Percentiles rank a stretch among this genome's conserved stretches.
phyloP scores from a whole-genome alignment of 2,329 filamentous ascomycete species.

The Falciphora oryzae region DNA sequence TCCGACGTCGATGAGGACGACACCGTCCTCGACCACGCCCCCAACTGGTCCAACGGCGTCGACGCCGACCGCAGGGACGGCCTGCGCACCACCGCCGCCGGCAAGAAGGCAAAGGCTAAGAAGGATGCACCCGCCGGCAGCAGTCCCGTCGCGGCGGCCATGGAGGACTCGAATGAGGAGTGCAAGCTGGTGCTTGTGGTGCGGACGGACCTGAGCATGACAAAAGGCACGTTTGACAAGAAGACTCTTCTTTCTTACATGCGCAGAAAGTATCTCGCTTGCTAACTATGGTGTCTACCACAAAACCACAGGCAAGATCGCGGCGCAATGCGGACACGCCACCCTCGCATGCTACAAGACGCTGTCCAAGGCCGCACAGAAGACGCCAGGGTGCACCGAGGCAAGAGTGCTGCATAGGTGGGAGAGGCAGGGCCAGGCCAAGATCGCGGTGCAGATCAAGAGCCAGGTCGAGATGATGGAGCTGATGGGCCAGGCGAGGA shows the following conservation, averaged over 20 bases:
- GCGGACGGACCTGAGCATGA: slow-evolving; percentile 93
- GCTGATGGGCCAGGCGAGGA: slow-evolving; percentile 71
- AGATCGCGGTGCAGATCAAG: slow-evolving; percentile 87
- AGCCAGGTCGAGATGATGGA: slow-evolving; percentile 74
- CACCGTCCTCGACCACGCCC: slow-evolving; percentile 60
- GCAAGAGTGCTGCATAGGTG: slow-evolving; percentile 69
- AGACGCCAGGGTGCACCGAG: slow-evolving; percentile 44
- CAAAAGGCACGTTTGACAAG: slow-evolving; percentile 62
- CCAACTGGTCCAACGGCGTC: slow-evolving; percentile 59
- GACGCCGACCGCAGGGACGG: slow-evolving; percentile 56
- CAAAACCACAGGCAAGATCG: slow-evolving; percentile 73
- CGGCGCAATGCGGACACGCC: slow-evolving; percentile 91
- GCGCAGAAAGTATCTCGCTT: too few relatives aligned
- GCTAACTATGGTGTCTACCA: not conserved
- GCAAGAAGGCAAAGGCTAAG: slow-evolving; percentile 23
- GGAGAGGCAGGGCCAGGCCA: slow-evolving; percentile 83
- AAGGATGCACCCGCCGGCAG: slow-evolving; percentile 24
- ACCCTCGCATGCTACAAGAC: slow-evolving; percentile 96
- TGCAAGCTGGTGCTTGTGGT: slow-evolving; percentile 94
- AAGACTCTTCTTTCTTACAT: not conserved
- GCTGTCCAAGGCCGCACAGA: slow-evolving; percentile 51
- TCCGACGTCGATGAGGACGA: slow-evolving; percentile 62
- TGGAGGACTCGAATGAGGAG: slow-evolving; percentile 57
- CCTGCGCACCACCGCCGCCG: slow-evolving; percentile 29
- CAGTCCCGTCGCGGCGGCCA: slow-evolving; percentile 20